phyloP scores from a whole-genome alignment of 306 rosid species.

The Nissolia schottii region DNA sequence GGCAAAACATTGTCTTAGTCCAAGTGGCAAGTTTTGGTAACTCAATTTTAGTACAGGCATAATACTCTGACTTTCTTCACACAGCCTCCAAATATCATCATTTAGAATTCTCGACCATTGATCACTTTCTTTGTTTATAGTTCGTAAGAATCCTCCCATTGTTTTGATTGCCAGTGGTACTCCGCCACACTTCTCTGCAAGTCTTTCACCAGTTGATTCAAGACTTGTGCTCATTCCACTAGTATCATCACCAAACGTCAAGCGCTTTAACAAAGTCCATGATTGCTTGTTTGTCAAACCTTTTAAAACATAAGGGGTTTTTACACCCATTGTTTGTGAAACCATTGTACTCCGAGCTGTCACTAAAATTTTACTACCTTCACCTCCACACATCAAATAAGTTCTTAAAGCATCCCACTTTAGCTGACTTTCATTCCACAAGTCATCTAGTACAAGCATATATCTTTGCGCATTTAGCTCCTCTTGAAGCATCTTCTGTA shows the following conservation, averaged over 20 bases:
- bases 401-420: background rate
- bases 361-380: background rate
- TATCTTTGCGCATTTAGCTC: background rate
- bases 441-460: background rate
- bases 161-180: conserved; percentile 9
- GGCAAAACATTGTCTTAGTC: background rate
- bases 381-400: background rate
- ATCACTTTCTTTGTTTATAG: background rate
- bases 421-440: background rate
- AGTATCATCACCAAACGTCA: background rate
- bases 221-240: background rate
- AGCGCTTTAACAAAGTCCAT: background rate
- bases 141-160: background rate
- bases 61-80: background rate
- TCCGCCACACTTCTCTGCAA: background rate
- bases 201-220: background rate
- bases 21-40: background rate
- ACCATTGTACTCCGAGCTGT: background rate
- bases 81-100: background rate
- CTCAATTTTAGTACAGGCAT: background rate
- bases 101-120: background rate
- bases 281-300: background rate
- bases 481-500: background rate
- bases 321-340: background rate
- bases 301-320: background rate